Conservation (phyloP, 176 grass and related monocot genomes). For the barley (Hordeum vulgare) region DNA sequence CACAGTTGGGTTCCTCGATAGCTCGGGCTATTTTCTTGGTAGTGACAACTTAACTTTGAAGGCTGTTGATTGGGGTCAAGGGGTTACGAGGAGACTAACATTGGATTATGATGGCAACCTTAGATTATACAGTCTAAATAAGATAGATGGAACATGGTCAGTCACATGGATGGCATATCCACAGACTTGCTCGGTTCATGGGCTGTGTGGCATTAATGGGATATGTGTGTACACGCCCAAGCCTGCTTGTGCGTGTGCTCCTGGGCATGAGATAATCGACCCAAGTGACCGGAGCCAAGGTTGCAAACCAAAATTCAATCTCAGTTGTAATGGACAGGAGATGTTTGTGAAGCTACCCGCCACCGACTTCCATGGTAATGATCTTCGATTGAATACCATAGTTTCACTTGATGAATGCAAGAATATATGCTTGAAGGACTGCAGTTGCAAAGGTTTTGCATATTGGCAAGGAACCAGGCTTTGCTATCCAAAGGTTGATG, state of each 20-base stretch:
- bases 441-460: conserved; percentile 20
- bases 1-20: conserved; percentile 4
- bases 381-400: neutral
- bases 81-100: conserved; percentile 28
- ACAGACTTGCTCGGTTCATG: conserved; percentile 14
- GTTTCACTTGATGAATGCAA: conserved; percentile 3
- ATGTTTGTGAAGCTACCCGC: conserved; percentile 19
- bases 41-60: conserved; percentile 28
- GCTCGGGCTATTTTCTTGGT: conserved; percentile 7
- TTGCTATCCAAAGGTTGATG: conserved; percentile 28
- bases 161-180: conserved; percentile 53
- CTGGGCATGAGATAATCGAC: conserved; percentile 31
- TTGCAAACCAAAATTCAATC: conserved; percentile 21
- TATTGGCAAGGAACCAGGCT: conserved; percentile 30
- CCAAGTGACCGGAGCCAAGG: conserved; percentile 43
- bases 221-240: conserved; percentile 37
- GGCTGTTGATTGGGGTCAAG: conserved; percentile 30
- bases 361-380: conserved; percentile 15
- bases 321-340: neutral
- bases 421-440: conserved; percentile 27
- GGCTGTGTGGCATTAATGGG: conserved; percentile 45
- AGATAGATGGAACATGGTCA: conserved; percentile 12
- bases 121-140: conserved; percentile 30
- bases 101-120: conserved; percentile 50
- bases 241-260: conserved; percentile 35